phyloP scores from a whole-genome alignment of 768 basidiomycete genomes.

The Rhodosporidiobolus odoratus region DNA sequence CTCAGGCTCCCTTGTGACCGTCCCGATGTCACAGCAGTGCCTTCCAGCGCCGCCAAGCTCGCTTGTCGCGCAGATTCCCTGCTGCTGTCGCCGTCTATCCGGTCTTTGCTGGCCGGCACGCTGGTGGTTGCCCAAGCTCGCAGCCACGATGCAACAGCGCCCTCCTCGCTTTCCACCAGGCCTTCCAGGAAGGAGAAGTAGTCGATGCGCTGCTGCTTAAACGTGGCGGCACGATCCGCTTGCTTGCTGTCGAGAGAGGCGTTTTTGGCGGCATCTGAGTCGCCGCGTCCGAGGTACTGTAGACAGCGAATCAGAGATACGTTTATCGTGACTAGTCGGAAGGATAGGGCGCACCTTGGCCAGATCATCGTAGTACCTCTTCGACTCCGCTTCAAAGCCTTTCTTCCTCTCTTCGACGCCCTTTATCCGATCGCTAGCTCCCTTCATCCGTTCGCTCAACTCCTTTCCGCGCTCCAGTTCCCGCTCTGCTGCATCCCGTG shows the following conservation, averaged over 20 bases:
- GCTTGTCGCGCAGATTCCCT: background rate
- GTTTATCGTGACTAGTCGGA: background rate
- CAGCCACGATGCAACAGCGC: conserved; percentile 28
- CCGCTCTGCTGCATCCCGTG: background rate
- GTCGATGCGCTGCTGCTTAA: conserved; percentile 29
- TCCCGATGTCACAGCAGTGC: no score
- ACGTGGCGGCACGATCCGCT: conserved; percentile 13
- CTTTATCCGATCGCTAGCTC: conserved; percentile 33
- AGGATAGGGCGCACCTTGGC: conserved; percentile 24
- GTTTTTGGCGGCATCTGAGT: conserved; percentile 16
- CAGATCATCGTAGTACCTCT: conserved; percentile 37
- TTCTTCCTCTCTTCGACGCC: conserved; percentile 32
- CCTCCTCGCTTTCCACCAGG: conserved; percentile 30
- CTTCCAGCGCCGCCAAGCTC: background rate
- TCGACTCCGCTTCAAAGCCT: conserved; percentile 35
- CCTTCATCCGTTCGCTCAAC: conserved; percentile 22
- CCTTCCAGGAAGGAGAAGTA: conserved; percentile 36
- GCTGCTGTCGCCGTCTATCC: background rate
- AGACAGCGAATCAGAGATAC: background rate
- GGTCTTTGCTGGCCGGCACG: background rate
- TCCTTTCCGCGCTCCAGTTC: conserved; percentile 18
- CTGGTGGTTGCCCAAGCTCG: conserved; percentile 12
- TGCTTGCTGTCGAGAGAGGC: conserved; percentile 34
- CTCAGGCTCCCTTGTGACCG: conserved; percentile 1
- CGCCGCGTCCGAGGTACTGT: conserved; percentile 34